Evolutionary conservation across 306 rosid species (phyloP), one percentile per base, ranked within the genome.

Genomic region (Trifolium subterraneum): DNA sequence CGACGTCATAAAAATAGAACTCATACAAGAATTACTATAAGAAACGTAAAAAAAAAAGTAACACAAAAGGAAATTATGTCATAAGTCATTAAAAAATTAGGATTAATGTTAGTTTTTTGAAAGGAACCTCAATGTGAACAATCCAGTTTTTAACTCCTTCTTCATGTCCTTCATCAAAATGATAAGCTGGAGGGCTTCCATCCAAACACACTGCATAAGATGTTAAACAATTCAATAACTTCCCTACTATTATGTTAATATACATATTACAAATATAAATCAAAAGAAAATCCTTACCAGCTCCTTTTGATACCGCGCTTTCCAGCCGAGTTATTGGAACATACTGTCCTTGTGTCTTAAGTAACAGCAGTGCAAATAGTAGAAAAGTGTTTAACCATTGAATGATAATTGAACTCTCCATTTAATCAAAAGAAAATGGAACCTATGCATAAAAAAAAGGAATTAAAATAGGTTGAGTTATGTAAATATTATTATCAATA

Each of bases 141-240:
- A 91, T 72, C 97, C 96, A 94, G 79, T 81, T 91, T 74, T 91
- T 81, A 66, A 83, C 16, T 50, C 96, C 98, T n/a, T 90, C 76
- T 44, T 91, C 97, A 71, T 39, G 48, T 58, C 98, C 98, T 61
- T 74, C 60, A 56, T 86, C 85, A 64, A 80, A 81, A 82, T 94
- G 98, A 64, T 91, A 94, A 74, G 97, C 97, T 16, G 98, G 97
- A 7, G 96, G 96, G 66, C 91, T 91, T n/a, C 98, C 98, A 71
- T 94, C 98, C 84, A 94, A 87, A 81, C 98, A 94, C 64, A 94
- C 97, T 94, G 87, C 78, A 71, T 35, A 68, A 77, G 23, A 45
- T 8, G 45, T 75, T 65, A 65, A 69, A 74, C 74, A 74, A 72
- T 67, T 80, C 16, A 71, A 59, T 12, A 71, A 59, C 41, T 39